These are phyloP conservation scores for Talaromyces trachyspermus DNA, from an alignment of 495 filamentous ascomycete genomes.

Conservation along the genomic window DNA sequence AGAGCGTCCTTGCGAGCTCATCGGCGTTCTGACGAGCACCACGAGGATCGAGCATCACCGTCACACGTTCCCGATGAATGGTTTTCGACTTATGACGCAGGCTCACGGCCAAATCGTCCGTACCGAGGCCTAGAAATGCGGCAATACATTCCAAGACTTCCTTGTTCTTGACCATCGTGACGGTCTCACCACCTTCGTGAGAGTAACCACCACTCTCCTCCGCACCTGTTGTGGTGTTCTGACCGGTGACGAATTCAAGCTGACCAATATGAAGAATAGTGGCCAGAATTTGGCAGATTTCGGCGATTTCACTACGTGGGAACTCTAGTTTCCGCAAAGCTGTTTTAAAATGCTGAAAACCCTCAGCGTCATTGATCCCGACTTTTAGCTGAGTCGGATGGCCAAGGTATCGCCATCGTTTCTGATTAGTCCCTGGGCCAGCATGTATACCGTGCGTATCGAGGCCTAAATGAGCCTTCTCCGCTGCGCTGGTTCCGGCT, in stretches of 20 bases:
- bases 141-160: conserved; percentile 80
- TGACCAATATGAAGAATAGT: conserved; percentile 92
- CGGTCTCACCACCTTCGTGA: conserved; percentile 81
- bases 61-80: conserved; percentile 87
- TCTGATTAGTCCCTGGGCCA: conserved; percentile 44
- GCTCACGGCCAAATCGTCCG: conserved; percentile 73
- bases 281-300: conserved; percentile 90
- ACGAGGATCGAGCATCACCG: conserved; percentile 89
- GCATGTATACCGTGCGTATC: conserved; percentile 44
- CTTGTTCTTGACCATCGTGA: conserved; percentile 87
- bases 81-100: conserved; percentile 94
- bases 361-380: conserved; percentile 89
- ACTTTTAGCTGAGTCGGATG: conserved; percentile 96
- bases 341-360: conserved; percentile 96
- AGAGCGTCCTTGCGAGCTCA: conserved; percentile 85
- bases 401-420: conserved; percentile 90
- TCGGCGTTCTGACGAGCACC: conserved; percentile 89
- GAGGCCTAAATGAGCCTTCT: conserved; percentile 83
- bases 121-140: conserved; percentile 80
- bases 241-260: conserved; percentile 76
- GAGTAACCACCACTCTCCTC: conserved; percentile 96
- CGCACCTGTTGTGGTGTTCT: conserved; percentile 66
- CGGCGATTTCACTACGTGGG: conserved; percentile 84
- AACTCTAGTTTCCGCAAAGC: conserved; percentile 91
- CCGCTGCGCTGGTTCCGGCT: conserved; percentile 81